A percentile compares a stretch with the other conserved stretches of the same genome.
Evolutionary conservation across 208 protist species (phyloP).

Genomic region (Sergeia podlipaevii): DNA sequence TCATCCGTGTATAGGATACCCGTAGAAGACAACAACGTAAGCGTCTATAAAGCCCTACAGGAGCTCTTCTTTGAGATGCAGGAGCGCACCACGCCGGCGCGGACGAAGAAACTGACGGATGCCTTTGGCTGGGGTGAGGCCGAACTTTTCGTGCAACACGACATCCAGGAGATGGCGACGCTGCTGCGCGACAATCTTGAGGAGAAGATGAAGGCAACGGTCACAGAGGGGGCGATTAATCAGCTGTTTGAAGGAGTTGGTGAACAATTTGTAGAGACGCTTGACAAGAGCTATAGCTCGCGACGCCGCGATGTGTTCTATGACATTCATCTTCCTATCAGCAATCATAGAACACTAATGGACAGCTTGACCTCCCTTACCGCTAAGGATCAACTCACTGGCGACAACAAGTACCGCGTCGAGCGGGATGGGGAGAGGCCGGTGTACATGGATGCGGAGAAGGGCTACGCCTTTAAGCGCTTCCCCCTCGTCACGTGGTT

Average conservation of each 20-base stretch:
- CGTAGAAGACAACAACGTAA: constrained; percentile 27
- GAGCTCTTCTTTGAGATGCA: constrained; percentile 88
- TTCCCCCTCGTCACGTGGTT: constrained; percentile 89
- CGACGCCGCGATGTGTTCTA: constrained; percentile 77
- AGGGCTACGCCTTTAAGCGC: constrained; percentile 64
- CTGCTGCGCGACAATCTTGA: constrained; percentile 87
- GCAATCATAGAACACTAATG: constrained; percentile 46
- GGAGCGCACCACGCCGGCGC: constrained; percentile 47
- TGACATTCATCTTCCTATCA: constrained; percentile 87
- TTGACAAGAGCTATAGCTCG: constrained; percentile 74
- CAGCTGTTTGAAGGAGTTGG: constrained; percentile 79
- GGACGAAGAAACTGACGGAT: constrained; percentile 78
- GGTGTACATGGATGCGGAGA: constrained; percentile 88
- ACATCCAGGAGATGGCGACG: constrained; percentile 89
- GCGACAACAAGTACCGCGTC: constrained; percentile 90
- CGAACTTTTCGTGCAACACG: constrained; percentile 87
- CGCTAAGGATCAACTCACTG: constrained; percentile 76
- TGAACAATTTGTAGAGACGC: constrained; percentile 81
- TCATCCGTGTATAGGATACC: constrained; percentile 81
- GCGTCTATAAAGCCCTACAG: constrained; percentile 69
- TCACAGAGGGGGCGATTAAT: constrained; percentile 77
- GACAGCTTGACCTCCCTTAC: constrained; percentile 72
- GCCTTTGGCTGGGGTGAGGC: constrained; percentile 87
- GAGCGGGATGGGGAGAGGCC: constrained; percentile 65
- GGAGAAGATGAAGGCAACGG: constrained; percentile 87